Evolutionary conservation across 2,329 filamentous ascomycete genomes (phyloP).

Genomic region (Aspergillus quadricinctus): DNA sequence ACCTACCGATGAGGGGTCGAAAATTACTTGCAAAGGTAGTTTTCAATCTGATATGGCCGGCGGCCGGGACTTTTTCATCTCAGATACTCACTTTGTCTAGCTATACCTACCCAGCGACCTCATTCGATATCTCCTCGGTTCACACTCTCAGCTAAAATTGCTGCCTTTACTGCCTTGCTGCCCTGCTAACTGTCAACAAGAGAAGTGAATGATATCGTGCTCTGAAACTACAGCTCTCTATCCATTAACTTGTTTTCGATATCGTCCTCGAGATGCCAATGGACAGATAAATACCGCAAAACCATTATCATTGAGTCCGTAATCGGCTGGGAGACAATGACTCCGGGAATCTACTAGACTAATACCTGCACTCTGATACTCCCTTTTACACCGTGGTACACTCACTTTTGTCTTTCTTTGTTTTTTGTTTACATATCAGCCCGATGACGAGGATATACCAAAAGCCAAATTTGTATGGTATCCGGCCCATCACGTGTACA

Average conservation of each 20-base stretch:
- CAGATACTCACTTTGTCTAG: neutral
- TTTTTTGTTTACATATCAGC: slow-evolving; percentile 9
- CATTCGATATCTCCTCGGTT: neutral
- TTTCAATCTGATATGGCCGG: slow-evolving; percentile 39
- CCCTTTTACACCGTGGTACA: neutral
- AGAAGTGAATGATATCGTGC: neutral
- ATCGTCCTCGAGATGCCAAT: neutral
- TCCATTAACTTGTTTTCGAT: neutral
- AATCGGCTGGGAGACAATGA: neutral
- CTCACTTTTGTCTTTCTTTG: neutral
- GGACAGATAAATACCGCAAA: neutral
- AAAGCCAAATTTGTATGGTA: slow-evolving; percentile 46
- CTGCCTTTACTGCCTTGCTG: too few species aligned
- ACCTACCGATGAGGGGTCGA: slow-evolving; percentile 36
- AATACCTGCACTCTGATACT: neutral
- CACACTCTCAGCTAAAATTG: neutral
- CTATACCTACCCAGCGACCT: neutral
- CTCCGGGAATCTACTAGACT: neutral
- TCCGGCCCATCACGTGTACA: slow-evolving; percentile 25
- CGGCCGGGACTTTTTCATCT: neutral
- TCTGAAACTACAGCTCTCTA: neutral
- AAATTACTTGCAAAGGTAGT: slow-evolving; percentile 31
- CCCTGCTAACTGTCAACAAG: neutral
- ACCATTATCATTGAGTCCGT: neutral
- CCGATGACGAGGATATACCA: slow-evolving; percentile 38